Conservation (phyloP, 306 rosid genomes). For the Vigna mungo region DNA sequence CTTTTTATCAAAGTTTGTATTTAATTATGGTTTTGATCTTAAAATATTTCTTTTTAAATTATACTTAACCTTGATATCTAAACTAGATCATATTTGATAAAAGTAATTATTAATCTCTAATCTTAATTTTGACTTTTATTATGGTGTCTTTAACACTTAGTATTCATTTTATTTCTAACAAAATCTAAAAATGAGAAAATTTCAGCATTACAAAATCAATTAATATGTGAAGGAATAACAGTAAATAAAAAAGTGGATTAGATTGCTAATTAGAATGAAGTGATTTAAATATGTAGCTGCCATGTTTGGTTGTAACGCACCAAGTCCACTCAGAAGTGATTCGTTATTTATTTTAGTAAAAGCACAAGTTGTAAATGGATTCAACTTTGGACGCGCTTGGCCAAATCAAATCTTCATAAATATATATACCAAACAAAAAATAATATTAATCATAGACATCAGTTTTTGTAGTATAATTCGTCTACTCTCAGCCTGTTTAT, state of each 20-base stretch:
- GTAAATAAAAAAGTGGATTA: slow-evolving; percentile 29
- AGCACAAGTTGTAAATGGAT: background rate
- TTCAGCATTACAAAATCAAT: background rate
- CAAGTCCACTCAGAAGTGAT: slow-evolving; percentile 15
- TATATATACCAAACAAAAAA: background rate
- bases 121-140: no score
- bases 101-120: no score
- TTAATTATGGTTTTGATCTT: fast-evolving
- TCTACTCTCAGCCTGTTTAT: background rate
- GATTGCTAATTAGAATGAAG: background rate
- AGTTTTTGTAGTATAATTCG: background rate
- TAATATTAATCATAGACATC: no score
- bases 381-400: background rate
- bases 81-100: no score
- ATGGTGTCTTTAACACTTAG: no score
- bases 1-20: no score
- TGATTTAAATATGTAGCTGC: slow-evolving; percentile 46
- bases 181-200: background rate
- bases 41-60: no score
- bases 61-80: no score
- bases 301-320: slow-evolving; percentile 66
- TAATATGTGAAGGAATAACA: background rate
- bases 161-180: no score
- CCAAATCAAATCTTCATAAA: background rate
- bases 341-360: slow-evolving; percentile 4